Conservation (phyloP, 495 filamentous ascomycete species). For the Penicillium roqueforti region DNA sequence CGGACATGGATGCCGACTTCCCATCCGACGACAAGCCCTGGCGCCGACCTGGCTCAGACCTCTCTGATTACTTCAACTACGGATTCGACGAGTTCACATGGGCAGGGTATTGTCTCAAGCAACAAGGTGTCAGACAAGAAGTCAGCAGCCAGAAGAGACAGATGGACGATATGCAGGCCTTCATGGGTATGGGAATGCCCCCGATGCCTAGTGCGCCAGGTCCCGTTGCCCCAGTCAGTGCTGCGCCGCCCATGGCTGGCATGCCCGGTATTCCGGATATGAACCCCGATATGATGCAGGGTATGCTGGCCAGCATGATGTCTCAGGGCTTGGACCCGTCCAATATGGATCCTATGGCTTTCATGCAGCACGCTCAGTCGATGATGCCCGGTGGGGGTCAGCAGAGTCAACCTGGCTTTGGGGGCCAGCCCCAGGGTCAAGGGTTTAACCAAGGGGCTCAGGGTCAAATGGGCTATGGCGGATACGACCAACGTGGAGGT, state of each 20-base stretch:
- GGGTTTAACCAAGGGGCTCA: conserved; percentile 43
- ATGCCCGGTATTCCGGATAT: conserved; percentile 71
- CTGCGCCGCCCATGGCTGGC: conserved; percentile 52
- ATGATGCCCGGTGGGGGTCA: conserved; percentile 49
- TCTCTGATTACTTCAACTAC: conserved; percentile 98
- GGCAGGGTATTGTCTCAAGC: conserved; percentile 89
- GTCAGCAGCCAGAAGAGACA: conserved; percentile 76
- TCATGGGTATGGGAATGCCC: conserved; percentile 70
- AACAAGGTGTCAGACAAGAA: conserved; percentile 69
- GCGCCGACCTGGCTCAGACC: conserved; percentile 91
- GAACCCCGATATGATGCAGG: conserved; percentile 70
- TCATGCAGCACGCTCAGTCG: conserved; percentile 50
- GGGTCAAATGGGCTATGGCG: conserved; percentile 51
- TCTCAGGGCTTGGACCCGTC: conserved; percentile 74
- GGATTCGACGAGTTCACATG: conserved; percentile 99
- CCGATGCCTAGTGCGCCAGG: conserved; percentile 60
- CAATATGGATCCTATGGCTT: conserved; percentile 65
- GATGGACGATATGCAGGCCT: conserved; percentile 83
- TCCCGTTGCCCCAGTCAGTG: conserved; percentile 34
- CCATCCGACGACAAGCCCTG: conserved; percentile 82
- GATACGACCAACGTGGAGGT: conserved; percentile 45
- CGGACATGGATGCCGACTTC: conserved; percentile 77
- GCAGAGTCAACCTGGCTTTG: conserved; percentile 38
- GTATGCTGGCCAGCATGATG: conserved; percentile 80
- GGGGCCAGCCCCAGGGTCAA: conserved; percentile 29